Base-by-base conservation (phyloP, 2,329 filamentous ascomycete genomes). In the Venturia aucupariae region DNA sequence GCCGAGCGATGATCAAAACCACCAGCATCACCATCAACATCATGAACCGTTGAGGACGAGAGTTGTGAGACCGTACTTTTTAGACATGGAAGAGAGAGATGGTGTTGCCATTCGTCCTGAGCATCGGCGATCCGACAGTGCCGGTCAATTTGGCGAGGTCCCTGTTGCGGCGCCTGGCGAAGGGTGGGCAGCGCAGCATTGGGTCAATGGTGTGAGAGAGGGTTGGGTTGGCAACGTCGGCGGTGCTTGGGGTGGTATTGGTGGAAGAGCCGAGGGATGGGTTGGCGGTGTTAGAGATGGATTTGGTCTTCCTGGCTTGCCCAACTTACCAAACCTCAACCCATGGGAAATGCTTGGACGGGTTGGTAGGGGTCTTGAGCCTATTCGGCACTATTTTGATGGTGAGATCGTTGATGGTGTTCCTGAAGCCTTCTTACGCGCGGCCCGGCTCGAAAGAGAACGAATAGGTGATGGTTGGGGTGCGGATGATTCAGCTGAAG, bases 81-180 rank as follows among this genome's bases (percentile, higher is more conserved):
- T 67, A 5, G 61, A 62, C 24, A 65, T 35, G 35, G 51, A 61
- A 51, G 54, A 42, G 11, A 19, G 38, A 22, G 24, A 39, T 19
- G 51, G 41, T 22, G 51, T 63, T n/a, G 32, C 42, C 38, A 30
- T 69, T 76, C 22, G 72, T 74, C 61, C 70, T 76, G 51, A 57
- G 19, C 51, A 57, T 35, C 5, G 70, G 71, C 38, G 75, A 72
- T n/a, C 73, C 76, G 41, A 71, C 73, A 10, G 71, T 74, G 8
- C 72, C 73, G 57, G 68, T 3, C 74, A 78, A 0, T 78, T 78
- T 65, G 78, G 79, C 51, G 78, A 80, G 66, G 69, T 81, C 8
- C 76, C 79, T 60, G 74, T 78, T 0, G 74, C 81, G 30, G 76
- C 75, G 7, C 72, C 80, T 67, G 70, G 78, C 17, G 78, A 78